Base-by-base conservation (phyloP, 1,284 basidiomycete genomes). In the Wolfiporia cocos region DNA sequence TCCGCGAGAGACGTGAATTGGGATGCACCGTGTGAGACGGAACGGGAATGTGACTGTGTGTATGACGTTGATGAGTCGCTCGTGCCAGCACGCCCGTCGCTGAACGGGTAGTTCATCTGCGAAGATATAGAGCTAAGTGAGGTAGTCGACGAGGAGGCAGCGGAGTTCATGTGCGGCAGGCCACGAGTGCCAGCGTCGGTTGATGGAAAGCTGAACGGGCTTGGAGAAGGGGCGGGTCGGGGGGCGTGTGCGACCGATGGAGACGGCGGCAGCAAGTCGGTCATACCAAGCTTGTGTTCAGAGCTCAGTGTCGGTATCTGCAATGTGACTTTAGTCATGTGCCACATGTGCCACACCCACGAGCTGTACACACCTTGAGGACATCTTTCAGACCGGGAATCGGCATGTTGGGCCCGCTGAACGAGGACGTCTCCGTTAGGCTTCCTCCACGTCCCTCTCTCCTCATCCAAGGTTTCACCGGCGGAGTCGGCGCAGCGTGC, bases 191-290 rank as follows among this genome's bases (percentile, higher is more conserved):
- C 30, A 35, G 46, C 28, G 42, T 48, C 31, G 35, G 39, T n/a
- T 21, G 34, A 34, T 18, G 57, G 64, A 28, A 63, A 55, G 40
- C 63, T 67, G 6, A 71, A 63, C 28, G 64, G 58, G 42, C 68
- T 72, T 0, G 74, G 64, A 1, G 70, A 49, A 15, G 50, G 51
- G 1, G 48, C 30, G 55, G 33, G 61, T 51, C 18, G 67, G 52
- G 44, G 70, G 68, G 36, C 65, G 58, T 29, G 66, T 14, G 73
- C 59, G 23, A 73, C 70, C 10, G 79, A 79, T 4, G 88, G 88
- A 1, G 86, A 89, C 1, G 88, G 86, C 1, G 87, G 87, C 15
- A 89, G 64, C 15, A 91, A 65, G 54, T 92, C 89, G 11, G 70
- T 52, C 61, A 80, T 76, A 22, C 79, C 81, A 15, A 82, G 60